Evolutionary conservation across 1,139 yeast genomes (phyloP).

Genomic region (Kodamaea sp.): DNA sequence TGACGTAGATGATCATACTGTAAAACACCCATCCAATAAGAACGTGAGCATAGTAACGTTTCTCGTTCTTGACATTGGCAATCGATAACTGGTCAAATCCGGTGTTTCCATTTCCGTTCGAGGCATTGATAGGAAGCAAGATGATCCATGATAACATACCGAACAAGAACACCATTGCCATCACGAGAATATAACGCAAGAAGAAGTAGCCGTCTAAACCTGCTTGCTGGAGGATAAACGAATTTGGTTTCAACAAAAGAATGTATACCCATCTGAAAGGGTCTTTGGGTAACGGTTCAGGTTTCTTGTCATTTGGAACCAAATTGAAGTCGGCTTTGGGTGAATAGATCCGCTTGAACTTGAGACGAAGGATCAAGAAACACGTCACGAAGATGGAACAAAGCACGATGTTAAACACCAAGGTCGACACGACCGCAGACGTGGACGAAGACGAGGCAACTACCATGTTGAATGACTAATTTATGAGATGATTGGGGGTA

Average conservation of each 20-base stretch:
- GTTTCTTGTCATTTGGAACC: slow-evolving; percentile 60
- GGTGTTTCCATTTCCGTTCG: slow-evolving; percentile 51
- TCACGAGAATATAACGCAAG: slow-evolving; percentile 54
- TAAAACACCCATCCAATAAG: slow-evolving; percentile 79
- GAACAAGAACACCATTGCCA: slow-evolving; percentile 42
- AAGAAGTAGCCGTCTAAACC: slow-evolving; percentile 78
- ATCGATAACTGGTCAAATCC: slow-evolving; percentile 83
- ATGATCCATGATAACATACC: slow-evolving; percentile 53
- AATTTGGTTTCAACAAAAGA: slow-evolving; percentile 59
- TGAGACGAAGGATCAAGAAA: slow-evolving; percentile 56
- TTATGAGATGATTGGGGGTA: too few species aligned
- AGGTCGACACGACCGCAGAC: slow-evolving; percentile 62
- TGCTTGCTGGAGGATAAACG: slow-evolving; percentile 67
- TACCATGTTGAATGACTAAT: slow-evolving; percentile 14
- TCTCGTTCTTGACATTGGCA: slow-evolving; percentile 59
- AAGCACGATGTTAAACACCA: slow-evolving; percentile 55
- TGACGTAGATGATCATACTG: slow-evolving; percentile 65
- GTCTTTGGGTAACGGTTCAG: slow-evolving; percentile 63
- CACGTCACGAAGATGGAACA: slow-evolving; percentile 54
- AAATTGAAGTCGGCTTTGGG: slow-evolving; percentile 63
- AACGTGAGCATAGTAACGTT: slow-evolving; percentile 84
- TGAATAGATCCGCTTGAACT: slow-evolving; percentile 62
- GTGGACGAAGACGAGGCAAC: slow-evolving; percentile 51
- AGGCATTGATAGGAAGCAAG: slow-evolving; percentile 65
- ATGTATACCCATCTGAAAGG: slow-evolving; percentile 63